Conservation (phyloP, 78 protist genomes). For the slime mould (Dictyostelium discoideum) region DNA sequence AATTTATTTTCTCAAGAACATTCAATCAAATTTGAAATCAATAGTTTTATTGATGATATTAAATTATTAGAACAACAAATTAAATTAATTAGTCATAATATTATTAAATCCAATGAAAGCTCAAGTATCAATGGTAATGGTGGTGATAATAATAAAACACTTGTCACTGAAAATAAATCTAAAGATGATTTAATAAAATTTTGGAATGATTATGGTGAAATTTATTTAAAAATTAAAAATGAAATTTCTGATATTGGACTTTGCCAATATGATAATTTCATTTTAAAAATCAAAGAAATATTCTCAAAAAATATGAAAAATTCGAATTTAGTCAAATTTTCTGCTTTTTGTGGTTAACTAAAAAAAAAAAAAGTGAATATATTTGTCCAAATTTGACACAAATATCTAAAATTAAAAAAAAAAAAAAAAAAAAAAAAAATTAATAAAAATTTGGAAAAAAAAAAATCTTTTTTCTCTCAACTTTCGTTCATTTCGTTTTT, state of each 20-base stretch:
- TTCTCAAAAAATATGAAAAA: not conserved
- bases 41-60: not conserved
- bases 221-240: not conserved
- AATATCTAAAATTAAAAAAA: not conserved
- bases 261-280: not conserved
- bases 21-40: not conserved
- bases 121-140: not conserved
- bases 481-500: not conserved
- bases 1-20: slow-evolving; percentile 1
- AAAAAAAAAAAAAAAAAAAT: not conserved
- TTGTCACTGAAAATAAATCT: not conserved
- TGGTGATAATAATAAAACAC: not conserved
- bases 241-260: not conserved
- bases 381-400: too few species aligned
- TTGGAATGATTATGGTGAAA: not conserved
- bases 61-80: not conserved
- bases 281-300: not conserved
- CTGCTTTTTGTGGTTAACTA: not conserved
- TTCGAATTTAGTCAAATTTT: not conserved
- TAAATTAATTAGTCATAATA: not conserved
- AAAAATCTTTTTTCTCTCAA: not conserved
- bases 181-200: not conserved
- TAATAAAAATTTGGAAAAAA: not conserved
- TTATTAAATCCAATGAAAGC: not conserved
- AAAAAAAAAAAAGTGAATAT: not conserved